Base-by-base conservation (phyloP, 1,139 yeast genomes). In the Debaryomycetaceae sp. region DNA sequence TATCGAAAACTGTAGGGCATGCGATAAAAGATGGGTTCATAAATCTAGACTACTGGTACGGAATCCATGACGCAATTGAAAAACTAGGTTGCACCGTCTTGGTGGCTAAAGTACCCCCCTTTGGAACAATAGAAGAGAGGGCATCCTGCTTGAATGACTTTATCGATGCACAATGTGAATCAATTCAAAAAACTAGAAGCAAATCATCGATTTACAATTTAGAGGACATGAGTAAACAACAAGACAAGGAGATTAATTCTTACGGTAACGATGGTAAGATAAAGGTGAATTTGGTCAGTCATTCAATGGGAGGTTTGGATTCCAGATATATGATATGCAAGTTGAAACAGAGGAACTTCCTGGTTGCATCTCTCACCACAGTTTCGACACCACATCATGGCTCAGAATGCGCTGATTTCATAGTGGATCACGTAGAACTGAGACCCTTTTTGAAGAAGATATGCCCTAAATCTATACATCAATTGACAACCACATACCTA, bases 241-340 rank as follows among this genome's bases (percentile, higher is more conserved):
- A 27, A 27, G 48, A 50, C 4, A 40, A 46, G 11, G 45, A 50
- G 4, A 17, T 33, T 11, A 24, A n/a, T 6, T 41, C 55, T 53
- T 43, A 55, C 36, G 52, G 55, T 13, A 51, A 51, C 6, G 52
- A 60, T 13, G 62, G 68, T 34, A 72, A 69, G 39, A 58, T 74
- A 27, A 80, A 81, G 49, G 68, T 90, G 13, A 90, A 90, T 58
- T 63, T 90, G 36, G 73, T 90, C 20, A 95, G 95, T n/a, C 97
- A 90, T 59, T 88, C 96, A 0, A 89, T 90, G 97, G 97, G 97
- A 6, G 97, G 97, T 0, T 66, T 90, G 37, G 97, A 90, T 60
- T 80, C 91, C 36, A 66, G 97, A 42, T 87, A 84, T 57, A 64
- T 90, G 52, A 85, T 88, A 1, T 76, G 88, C 0, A 68, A 77